Evolutionary conservation across 129 eudicot genomes (phyloP), one percentile per base, ranked within the genome.

Genomic region (Artemisia annua): DNA sequence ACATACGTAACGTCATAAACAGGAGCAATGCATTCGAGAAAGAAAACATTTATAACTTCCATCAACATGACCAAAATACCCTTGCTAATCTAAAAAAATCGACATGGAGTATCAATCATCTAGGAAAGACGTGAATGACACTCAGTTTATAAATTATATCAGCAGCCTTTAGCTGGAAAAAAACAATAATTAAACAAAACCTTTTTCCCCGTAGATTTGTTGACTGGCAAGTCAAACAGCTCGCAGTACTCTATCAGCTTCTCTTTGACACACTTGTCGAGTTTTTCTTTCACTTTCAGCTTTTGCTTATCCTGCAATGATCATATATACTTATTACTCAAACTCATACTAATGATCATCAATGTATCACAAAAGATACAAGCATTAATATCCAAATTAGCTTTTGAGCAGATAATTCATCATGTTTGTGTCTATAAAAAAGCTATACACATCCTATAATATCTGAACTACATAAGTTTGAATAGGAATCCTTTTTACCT

Each of bases 241-340:
- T 95, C 97, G 44, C 99, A 95, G 72, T 88, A 75, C 54, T 91
- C 99, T 71, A 83, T 12, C 77, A 95, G 84, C 67, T 90, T 95
- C 79, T 95, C 99, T 75, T 95, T 95, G 19, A 75, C 81, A 59
- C 67, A 82, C 86, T 88, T 95, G 80, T 95, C 99, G 62, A 95
- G 79, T 73, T 88, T 95, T 73, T 95, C 99, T 78, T 84, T 91
- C 18, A 95, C 71, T 81, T 87, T 95, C 15, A 82, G 32, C 82
- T 78, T 95, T 76, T 95, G 99, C 82, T 95, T 95, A 54, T 95
- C 99, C 99, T 91, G 85, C 76, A 62, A 78, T 20, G 55, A 57
- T 49, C 26, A 44, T 53, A 62, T 12, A 44, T 62, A 65, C 32
- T 14, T 58, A 60, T 17, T 49, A 67, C 48, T 79, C 19, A 48